A percentile compares a stretch with the other conserved stretches of the same genome.
Conservation (phyloP, 371 early-diverging fungal species). For the Rhizomucor pusillus region DNA sequence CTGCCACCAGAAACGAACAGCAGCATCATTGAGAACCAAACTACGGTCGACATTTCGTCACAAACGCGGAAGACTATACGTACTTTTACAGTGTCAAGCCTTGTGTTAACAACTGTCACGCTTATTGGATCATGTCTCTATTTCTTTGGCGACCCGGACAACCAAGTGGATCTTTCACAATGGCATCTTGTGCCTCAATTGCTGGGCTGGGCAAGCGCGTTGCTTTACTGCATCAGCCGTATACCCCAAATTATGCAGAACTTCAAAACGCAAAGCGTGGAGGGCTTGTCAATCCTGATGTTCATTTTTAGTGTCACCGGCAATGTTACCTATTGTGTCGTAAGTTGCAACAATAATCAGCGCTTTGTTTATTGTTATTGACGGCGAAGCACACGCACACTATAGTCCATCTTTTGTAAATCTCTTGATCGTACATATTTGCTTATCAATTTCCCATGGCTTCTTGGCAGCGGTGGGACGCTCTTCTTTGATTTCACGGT, state of each 20-base stretch:
- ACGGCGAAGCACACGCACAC: background rate
- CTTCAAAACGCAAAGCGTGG: slow-evolving; percentile 64
- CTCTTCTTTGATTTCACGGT: slow-evolving; percentile 65
- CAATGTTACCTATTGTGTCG: slow-evolving; percentile 68
- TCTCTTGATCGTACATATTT: slow-evolving; percentile 60
- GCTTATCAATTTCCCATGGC: slow-evolving; percentile 69
- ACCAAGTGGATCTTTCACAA: slow-evolving; percentile 28
- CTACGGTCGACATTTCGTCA: slow-evolving; percentile 1
- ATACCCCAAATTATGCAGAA: slow-evolving; percentile 85
- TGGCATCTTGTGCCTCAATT: slow-evolving; percentile 40
- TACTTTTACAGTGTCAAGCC: slow-evolving; percentile 17
- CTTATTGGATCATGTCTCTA: slow-evolving; percentile 19
- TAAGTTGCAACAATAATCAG: slow-evolving; percentile 18
- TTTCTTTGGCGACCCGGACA: slow-evolving; percentile 18
- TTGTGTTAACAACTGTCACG: slow-evolving; percentile 16
- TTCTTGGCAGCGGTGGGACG: slow-evolving; percentile 64
- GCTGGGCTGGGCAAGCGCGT: slow-evolving; percentile 55
- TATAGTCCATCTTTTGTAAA: slow-evolving; percentile 62
- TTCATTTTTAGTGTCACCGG: slow-evolving; percentile 82
- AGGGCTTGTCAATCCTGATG: slow-evolving; percentile 77
- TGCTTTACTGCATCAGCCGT: slow-evolving; percentile 60
- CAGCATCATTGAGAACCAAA: background rate
- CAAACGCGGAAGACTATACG: slow-evolving; percentile 21
- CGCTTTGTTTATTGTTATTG: background rate
- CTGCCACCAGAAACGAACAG: background rate